A percentile compares a stretch with the other conserved stretches of the same genome.
These are phyloP conservation scores for Aspergillus ellipticus DNA, from an alignment of 495 filamentous ascomycete species.

Conservation along the genomic window DNA sequence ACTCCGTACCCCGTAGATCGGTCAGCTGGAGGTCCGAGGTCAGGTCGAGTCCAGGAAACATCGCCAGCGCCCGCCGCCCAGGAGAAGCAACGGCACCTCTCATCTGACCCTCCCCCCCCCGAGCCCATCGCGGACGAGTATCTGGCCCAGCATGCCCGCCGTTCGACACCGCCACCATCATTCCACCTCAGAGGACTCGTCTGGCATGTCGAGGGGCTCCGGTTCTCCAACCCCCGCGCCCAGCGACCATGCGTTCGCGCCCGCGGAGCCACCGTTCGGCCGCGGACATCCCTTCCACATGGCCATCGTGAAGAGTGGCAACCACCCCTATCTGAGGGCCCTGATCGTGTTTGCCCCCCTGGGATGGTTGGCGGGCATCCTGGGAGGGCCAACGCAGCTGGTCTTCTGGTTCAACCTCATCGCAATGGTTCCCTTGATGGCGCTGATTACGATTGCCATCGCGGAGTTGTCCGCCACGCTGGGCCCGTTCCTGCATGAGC, in stretches of 20 bases:
- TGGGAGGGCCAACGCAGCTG: conserved; percentile 1
- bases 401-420: conserved; percentile 21
- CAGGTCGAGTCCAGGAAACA: too few relatives aligned
- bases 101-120: too few relatives aligned
- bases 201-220: not conserved
- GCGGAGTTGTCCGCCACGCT: conserved; percentile 12
- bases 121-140: not conserved
- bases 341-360: conserved; percentile 11
- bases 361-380: conserved; percentile 11
- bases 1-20: not conserved
- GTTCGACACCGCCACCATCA: not conserved
- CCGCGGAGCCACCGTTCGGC: not conserved
- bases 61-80: not conserved
- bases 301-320: not conserved
- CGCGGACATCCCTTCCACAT: conserved; percentile 2
- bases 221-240: not conserved
- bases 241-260: not conserved
- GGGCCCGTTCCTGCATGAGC: conserved; percentile 9
- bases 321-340: conserved; percentile 4
- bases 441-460: conserved; percentile 17
- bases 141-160: not conserved
- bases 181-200: not conserved
- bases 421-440: conserved; percentile 14
- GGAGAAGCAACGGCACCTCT: not conserved
- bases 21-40: not conserved